A percentile compares a stretch with the other conserved stretches of the same genome.
These are phyloP conservation scores for Paecilomyces dactylethromorphus DNA, from an alignment of 2,329 filamentous ascomycete species.

Conservation along the genomic window DNA sequence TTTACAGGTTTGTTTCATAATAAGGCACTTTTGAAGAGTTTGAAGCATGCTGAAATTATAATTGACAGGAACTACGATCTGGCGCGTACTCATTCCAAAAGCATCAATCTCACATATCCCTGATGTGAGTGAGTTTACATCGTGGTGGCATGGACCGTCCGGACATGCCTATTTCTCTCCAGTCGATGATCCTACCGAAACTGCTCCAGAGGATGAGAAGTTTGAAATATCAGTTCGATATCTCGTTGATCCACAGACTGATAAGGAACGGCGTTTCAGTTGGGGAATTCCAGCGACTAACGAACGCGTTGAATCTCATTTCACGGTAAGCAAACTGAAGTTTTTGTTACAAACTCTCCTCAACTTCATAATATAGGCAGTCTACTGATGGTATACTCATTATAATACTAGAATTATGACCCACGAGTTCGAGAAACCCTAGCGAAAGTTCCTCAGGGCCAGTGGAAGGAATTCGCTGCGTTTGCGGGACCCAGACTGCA, in stretches of 20 bases:
- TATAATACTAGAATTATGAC: slow-evolving; percentile 31
- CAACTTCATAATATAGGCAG: too few species aligned
- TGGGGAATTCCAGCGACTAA: slow-evolving; percentile 16
- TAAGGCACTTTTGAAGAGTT: slow-evolving; percentile 38
- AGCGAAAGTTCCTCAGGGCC: slow-evolving; percentile 27
- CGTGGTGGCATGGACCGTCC: slow-evolving; percentile 40
- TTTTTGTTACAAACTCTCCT: background rate
- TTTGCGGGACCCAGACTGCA: slow-evolving; percentile 42
- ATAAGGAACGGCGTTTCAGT: slow-evolving; percentile 9
- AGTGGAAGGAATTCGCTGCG: slow-evolving; percentile 44
- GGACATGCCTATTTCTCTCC: slow-evolving; percentile 38
- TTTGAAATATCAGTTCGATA: slow-evolving; percentile 36
- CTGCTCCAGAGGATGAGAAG: slow-evolving; percentile 16
- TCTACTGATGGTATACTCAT: background rate
- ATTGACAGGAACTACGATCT: slow-evolving; percentile 46
- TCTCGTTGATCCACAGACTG: slow-evolving; percentile 20
- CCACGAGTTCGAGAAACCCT: slow-evolving; percentile 36
- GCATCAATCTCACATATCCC: slow-evolving; percentile 25
- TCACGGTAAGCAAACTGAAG: slow-evolving; percentile 16
- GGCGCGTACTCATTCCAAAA: slow-evolving; percentile 38
- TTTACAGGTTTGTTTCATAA: slow-evolving; percentile 30
- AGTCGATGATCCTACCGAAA: slow-evolving; percentile 26
- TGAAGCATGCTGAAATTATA: slow-evolving; percentile 22
- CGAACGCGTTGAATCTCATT: slow-evolving; percentile 25
- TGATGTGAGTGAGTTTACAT: slow-evolving; percentile 25